A percentile compares a stretch with the other conserved stretches of the same genome.
Conservation (phyloP, 2,329 filamentous ascomycete genomes). For the Trichoderma sp. region DNA sequence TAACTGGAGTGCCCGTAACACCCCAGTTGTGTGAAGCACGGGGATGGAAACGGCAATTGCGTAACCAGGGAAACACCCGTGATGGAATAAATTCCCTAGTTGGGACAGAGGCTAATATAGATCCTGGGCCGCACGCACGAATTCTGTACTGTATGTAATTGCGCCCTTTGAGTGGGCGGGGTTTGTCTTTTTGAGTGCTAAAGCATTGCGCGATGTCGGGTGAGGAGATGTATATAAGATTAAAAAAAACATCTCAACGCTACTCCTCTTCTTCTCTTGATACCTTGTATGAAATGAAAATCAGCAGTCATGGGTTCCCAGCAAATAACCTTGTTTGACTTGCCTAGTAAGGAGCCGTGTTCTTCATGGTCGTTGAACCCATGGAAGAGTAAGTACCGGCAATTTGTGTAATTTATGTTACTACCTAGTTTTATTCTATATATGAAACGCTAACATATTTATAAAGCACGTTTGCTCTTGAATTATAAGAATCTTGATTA, state of each 20-base stretch:
- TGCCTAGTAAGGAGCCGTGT: slow-evolving; percentile 51
- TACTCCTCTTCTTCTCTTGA: neutral
- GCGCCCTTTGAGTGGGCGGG: neutral
- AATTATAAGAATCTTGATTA: slow-evolving; percentile 68
- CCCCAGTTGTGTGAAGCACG: neutral
- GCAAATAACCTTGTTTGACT: slow-evolving; percentile 57
- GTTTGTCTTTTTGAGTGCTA: no score
- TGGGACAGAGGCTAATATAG: neutral
- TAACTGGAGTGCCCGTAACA: neutral
- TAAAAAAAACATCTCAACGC: neutral
- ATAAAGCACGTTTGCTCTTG: slow-evolving; percentile 57
- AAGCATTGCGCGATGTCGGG: neutral
- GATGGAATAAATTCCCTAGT: neutral
- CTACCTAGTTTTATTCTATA: neutral
- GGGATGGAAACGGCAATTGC: neutral
- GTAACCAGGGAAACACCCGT: neutral
- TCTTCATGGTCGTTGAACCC: slow-evolving; percentile 64
- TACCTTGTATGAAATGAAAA: neutral
- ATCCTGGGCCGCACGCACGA: neutral
- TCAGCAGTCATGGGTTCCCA: slow-evolving; percentile 29
- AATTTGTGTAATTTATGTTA: neutral
- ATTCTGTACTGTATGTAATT: no score
- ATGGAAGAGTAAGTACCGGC: slow-evolving; percentile 50
- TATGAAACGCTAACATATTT: neutral
- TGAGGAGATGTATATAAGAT: neutral